Conservation (phyloP, 164 flowering plant species). For the Liriodendron chinense region DNA sequence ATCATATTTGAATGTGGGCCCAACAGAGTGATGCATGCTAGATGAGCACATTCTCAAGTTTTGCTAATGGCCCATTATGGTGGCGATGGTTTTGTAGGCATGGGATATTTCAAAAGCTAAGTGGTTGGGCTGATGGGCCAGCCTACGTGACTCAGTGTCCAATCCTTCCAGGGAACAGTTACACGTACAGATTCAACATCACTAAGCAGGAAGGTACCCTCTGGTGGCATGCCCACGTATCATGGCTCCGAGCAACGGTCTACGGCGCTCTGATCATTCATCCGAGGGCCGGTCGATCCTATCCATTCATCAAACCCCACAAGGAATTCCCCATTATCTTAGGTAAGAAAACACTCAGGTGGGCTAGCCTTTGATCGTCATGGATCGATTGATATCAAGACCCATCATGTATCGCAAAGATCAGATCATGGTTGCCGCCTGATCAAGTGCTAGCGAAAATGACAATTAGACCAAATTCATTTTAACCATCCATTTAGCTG, state of each 20-base stretch:
- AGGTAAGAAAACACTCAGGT: constrained; percentile 13
- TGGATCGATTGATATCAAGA: no score
- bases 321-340: constrained; percentile 24
- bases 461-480: no score
- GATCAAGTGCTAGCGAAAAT: no score
- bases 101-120: constrained; percentile 23
- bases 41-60: neutral
- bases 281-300: constrained; percentile 13
- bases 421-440: no score
- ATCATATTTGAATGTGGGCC: no score
- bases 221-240: constrained; percentile 31
- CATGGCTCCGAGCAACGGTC: constrained; percentile 26
- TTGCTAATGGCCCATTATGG: neutral
- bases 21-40: no score
- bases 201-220: constrained; percentile 29
- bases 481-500: no score
- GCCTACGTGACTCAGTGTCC: constrained; percentile 29
- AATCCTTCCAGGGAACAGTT: constrained; percentile 20
- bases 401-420: no score
- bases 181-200: constrained; percentile 24
- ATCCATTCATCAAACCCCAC: constrained; percentile 19
- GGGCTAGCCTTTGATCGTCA: neutral
- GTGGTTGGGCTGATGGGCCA: constrained; percentile 28
- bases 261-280: constrained; percentile 27
- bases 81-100: constrained; percentile 21